Conservation (phyloP, 2,329 filamentous ascomycete genomes). For the Metarhizium brunneum region DNA sequence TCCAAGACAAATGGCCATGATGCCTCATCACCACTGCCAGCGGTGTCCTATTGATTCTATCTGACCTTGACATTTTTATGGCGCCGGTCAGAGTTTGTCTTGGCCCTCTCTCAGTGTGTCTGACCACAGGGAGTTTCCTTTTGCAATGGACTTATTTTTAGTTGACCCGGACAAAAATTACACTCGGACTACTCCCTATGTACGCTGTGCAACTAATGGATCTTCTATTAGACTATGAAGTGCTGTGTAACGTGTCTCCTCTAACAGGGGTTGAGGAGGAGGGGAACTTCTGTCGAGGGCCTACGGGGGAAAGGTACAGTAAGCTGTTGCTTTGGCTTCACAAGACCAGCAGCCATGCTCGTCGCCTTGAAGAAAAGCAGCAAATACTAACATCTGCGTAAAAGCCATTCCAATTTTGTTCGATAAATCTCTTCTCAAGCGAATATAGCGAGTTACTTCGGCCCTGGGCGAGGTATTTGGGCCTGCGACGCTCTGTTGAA, state of each 20-base stretch:
- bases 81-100: neutral
- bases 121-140: neutral
- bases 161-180: neutral
- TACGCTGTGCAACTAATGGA: neutral
- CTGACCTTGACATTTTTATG: neutral
- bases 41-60: neutral
- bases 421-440: too few relatives aligned
- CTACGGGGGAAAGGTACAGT: neutral
- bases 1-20: neutral
- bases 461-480: too few relatives aligned
- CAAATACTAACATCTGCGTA: too few relatives aligned
- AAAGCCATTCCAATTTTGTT: too few relatives aligned
- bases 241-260: neutral
- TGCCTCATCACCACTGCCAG: neutral
- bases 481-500: too few relatives aligned
- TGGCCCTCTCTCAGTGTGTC: neutral
- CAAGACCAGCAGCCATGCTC: too few relatives aligned
- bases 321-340: too few relatives aligned
- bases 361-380: too few relatives aligned
- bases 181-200: neutral
- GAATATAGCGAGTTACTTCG: too few relatives aligned
- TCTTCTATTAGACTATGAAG: neutral
- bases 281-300: neutral
- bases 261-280: neutral
- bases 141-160: neutral